phyloP scores from a whole-genome alignment of 164 flowering plant genomes.

The Nymphaea colorata region DNA sequence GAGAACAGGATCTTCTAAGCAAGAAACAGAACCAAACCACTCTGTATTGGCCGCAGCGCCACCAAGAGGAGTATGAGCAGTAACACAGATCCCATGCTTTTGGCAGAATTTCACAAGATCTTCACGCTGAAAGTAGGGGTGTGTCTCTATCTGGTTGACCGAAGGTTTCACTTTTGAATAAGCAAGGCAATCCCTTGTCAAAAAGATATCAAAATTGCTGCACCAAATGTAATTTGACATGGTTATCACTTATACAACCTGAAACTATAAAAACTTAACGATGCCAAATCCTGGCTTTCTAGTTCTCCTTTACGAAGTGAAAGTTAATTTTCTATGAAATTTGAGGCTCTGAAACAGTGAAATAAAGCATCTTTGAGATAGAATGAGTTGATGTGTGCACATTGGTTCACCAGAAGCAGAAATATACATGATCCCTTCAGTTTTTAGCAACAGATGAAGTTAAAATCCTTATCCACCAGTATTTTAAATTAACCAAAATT shows the following conservation, averaged over 20 bases:
- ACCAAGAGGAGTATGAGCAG: constrained; percentile 90
- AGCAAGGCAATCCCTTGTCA: constrained; percentile 90
- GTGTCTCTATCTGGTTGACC: constrained; percentile 90
- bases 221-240: constrained; percentile 11
- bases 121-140: constrained; percentile 92
- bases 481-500: too few relatives aligned
- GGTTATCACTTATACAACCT: not conserved
- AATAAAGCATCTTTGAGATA: too few relatives aligned
- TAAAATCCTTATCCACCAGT: too few relatives aligned
- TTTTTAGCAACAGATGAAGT: too few relatives aligned
- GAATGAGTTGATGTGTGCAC: too few relatives aligned
- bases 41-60: constrained; percentile 77
- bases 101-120: constrained; percentile 86
- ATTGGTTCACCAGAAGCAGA: not conserved
- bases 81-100: constrained; percentile 81
- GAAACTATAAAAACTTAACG: not conserved
- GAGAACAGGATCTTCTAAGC: constrained; percentile 72
- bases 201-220: constrained; percentile 89
- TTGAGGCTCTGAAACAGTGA: too few relatives aligned
- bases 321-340: too few relatives aligned
- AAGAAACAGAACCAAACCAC: constrained; percentile 82
- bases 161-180: constrained; percentile 93
- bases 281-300: not conserved
- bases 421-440: not conserved
- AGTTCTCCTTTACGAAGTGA: not conserved